Conservation (phyloP, 495 filamentous ascomycete species). For the Lindgomyces ingoldianus region DNA sequence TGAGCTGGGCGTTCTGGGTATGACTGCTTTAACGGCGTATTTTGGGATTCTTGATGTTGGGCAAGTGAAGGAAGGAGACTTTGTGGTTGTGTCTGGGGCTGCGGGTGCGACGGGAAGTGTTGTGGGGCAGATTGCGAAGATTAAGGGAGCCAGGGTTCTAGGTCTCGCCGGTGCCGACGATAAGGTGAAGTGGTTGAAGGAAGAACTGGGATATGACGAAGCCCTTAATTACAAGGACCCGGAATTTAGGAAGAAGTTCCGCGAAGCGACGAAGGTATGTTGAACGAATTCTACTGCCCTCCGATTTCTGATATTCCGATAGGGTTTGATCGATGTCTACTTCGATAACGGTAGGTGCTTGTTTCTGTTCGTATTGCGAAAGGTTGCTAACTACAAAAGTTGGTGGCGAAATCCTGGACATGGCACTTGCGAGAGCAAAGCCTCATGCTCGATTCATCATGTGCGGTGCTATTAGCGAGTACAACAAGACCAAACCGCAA, state of each 20-base stretch:
- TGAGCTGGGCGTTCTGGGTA: constrained; percentile 58
- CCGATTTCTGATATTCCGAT: constrained; percentile 32
- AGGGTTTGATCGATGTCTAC: constrained; percentile 58
- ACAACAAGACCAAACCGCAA: constrained; percentile 52
- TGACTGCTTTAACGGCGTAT: constrained; percentile 67
- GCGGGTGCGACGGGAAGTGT: constrained; percentile 71
- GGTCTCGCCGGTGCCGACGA: constrained; percentile 55
- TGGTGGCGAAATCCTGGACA: constrained; percentile 59
- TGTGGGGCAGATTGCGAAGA: constrained; percentile 68
- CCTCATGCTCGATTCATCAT: constrained; percentile 54
- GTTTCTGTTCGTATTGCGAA: no score
- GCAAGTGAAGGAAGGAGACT: constrained; percentile 58
- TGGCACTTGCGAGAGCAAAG: constrained; percentile 52
- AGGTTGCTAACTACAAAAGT: constrained; percentile 44
- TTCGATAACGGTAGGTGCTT: constrained; percentile 62
- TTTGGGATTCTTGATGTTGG: constrained; percentile 65
- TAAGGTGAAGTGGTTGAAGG: constrained; percentile 40
- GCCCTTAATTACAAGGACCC: constrained; percentile 43
- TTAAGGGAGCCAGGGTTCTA: constrained; percentile 59
- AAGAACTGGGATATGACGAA: constrained; percentile 43
- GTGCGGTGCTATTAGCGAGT: constrained; percentile 58
- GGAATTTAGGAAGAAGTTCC: constrained; percentile 36
- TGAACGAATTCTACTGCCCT: not conserved
- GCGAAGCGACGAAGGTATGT: constrained; percentile 34
- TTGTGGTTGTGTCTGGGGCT: constrained; percentile 67